phyloP scores from a whole-genome alignment of 2,329 filamentous ascomycete species.

The Chaetomiaceae sp. region DNA sequence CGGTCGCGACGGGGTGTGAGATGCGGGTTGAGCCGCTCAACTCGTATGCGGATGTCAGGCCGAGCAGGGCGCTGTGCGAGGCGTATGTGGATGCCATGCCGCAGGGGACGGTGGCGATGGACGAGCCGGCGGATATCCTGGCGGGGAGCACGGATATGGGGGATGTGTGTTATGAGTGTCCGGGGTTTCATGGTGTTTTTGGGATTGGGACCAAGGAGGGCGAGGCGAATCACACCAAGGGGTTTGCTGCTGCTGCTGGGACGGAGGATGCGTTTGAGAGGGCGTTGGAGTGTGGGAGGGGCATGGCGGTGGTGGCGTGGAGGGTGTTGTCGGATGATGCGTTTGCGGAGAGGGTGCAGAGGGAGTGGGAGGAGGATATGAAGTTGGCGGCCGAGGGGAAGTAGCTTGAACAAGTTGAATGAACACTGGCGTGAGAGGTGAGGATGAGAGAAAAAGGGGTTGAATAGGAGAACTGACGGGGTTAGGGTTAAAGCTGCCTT shows the following conservation, averaged over 20 bases:
- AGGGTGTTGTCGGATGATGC: conserved; percentile 63
- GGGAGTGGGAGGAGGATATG: conserved; percentile 58
- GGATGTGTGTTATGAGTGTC: conserved; percentile 41
- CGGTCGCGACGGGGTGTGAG: conserved; percentile 35
- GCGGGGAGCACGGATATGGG: conserved; percentile 38
- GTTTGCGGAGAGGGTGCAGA: conserved; percentile 68
- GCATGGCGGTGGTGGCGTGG: conserved; percentile 33
- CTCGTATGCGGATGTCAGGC: conserved; percentile 32
- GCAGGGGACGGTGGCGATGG: conserved; percentile 29
- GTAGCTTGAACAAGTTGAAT: too few species aligned
- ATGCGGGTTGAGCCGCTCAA: conserved; percentile 30
- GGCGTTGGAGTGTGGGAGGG: conserved; percentile 33
- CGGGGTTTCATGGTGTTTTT: conserved; percentile 41
- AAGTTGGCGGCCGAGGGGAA: conserved; percentile 28
- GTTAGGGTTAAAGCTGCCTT: too few species aligned
- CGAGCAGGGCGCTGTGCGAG: conserved; percentile 23
- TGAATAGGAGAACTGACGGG: too few species aligned
- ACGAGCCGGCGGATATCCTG: conserved; percentile 29
- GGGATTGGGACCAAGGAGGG: conserved; percentile 35
- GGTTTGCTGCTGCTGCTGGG: conserved; percentile 37
- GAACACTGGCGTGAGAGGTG: not conserved
- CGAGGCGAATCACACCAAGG: conserved; percentile 40
- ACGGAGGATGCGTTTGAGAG: conserved; percentile 35
- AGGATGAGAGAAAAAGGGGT: not conserved
- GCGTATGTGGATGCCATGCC: conserved; percentile 31